A percentile compares a stretch with the other conserved stretches of the same genome.
These are phyloP conservation scores for Globisporangium parvum DNA, from an alignment of 352 stramenopile species.

Conservation along the genomic window DNA sequence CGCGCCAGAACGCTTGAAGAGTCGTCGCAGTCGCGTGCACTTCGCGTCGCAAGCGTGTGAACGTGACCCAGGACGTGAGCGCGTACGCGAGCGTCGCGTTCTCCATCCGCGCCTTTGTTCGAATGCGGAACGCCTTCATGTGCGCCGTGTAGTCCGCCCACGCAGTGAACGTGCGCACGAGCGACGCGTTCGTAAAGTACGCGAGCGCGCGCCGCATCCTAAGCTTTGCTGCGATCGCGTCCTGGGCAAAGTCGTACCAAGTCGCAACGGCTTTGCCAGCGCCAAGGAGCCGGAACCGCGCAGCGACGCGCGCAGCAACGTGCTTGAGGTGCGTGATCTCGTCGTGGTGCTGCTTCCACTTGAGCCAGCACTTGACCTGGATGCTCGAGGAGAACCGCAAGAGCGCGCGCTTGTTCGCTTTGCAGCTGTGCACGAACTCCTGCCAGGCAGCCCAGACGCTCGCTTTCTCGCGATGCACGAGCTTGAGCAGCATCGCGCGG, in stretches of 20 bases:
- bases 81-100: constrained; percentile 49
- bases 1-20: constrained; percentile 68
- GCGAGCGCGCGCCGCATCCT: constrained; percentile 43
- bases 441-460: constrained; percentile 54
- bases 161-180: constrained; percentile 50
- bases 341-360: constrained; percentile 43
- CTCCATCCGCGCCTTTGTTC: constrained; percentile 34
- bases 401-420: constrained; percentile 49
- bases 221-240: constrained; percentile 42
- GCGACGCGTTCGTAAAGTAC: constrained; percentile 54
- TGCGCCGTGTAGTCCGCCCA: constrained; percentile 40
- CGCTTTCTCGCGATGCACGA: constrained; percentile 50
- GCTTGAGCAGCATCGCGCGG: constrained; percentile 32
- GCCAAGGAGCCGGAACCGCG: constrained; percentile 36
- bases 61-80: constrained; percentile 44
- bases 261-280: constrained; percentile 39
- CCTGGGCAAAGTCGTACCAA: constrained; percentile 61
- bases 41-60: constrained; percentile 23
- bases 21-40: constrained; percentile 25
- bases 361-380: constrained; percentile 56
- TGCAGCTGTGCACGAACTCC: constrained; percentile 45
- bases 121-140: constrained; percentile 32
- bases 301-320: constrained; percentile 36
- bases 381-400: constrained; percentile 56
- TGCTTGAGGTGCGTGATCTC: constrained; percentile 28